These are phyloP conservation scores for Trichophyton benhamiae DNA, from an alignment of 2,329 filamentous ascomycete genomes.

Conservation along the genomic window DNA sequence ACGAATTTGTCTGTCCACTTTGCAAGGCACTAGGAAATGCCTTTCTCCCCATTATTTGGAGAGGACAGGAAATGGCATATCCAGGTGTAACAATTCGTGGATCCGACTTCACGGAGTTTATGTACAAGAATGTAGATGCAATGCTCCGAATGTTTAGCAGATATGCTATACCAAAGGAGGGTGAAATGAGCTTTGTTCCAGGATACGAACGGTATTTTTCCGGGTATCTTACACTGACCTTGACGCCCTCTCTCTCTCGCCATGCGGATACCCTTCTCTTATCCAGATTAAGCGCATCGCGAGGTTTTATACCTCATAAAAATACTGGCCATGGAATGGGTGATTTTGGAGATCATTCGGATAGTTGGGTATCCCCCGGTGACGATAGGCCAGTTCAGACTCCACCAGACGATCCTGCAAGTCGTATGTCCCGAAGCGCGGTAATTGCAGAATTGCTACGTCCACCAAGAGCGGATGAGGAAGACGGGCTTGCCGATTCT, in stretches of 20 bases:
- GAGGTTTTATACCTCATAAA: background rate
- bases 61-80: conserved; percentile 73
- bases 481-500: conserved; percentile 17
- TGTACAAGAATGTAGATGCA: conserved; percentile 47
- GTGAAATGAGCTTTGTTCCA: conserved; percentile 22
- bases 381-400: background rate
- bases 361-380: background rate
- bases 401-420: background rate
- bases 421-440: background rate
- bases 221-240: conserved; percentile 39
- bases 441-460: background rate
- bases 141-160: conserved; percentile 39
- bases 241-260: conserved; percentile 40
- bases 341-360: background rate
- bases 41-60: conserved; percentile 93
- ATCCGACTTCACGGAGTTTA: conserved; percentile 54
- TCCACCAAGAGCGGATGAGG: background rate
- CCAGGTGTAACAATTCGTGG: conserved; percentile 56
- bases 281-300: background rate
- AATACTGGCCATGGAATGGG: background rate
- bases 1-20: conserved; percentile 91
- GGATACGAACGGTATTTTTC: conserved; percentile 39
- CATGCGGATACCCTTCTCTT: conserved; percentile 25
- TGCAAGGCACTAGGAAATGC: conserved; percentile 94
- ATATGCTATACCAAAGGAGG: conserved; percentile 30